Evolutionary conservation across 805 yeast species (phyloP).

Genomic region (Priceomyces carsonii): DNA sequence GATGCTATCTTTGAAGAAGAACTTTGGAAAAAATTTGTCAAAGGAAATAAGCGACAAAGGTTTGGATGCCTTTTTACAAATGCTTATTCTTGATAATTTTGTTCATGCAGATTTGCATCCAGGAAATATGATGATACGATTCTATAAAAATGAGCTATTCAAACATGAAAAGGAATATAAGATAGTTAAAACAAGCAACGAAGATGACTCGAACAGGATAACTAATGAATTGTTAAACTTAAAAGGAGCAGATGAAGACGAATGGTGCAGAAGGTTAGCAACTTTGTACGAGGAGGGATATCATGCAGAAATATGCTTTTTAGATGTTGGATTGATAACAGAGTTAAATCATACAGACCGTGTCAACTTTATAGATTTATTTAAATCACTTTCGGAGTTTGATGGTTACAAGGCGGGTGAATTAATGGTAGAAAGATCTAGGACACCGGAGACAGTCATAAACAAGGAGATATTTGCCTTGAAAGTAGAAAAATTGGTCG

Average conservation of each 20-base stretch:
- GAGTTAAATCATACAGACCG: slow-evolving; percentile 79
- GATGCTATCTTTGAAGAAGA: slow-evolving; percentile 52
- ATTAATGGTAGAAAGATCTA: slow-evolving; percentile 89
- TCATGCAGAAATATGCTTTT: slow-evolving; percentile 82
- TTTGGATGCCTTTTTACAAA: slow-evolving; percentile 86
- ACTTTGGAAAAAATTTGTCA: slow-evolving; percentile 53
- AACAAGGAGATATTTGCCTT: slow-evolving; percentile 83
- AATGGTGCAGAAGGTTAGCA: slow-evolving; percentile 49
- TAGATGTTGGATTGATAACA: slow-evolving; percentile 93
- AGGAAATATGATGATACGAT: slow-evolving; percentile 84
- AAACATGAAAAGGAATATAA: slow-evolving; percentile 44
- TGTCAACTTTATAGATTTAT: slow-evolving; percentile 83
- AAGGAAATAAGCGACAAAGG: slow-evolving; percentile 77
- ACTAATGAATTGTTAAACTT: slow-evolving; percentile 40
- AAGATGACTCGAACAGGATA: slow-evolving; percentile 47
- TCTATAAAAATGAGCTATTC: slow-evolving; percentile 51
- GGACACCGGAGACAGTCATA: slow-evolving; percentile 91
- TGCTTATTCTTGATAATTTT: slow-evolving; percentile 91
- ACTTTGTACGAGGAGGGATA: slow-evolving; percentile 57
- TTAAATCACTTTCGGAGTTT: slow-evolving; percentile 84
- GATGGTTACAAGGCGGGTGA: slow-evolving; percentile 96
- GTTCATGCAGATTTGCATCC: slow-evolving; percentile 97
- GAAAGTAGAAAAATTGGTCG: slow-evolving; percentile 82
- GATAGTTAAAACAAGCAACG: slow-evolving; percentile 43
- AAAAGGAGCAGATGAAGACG: slow-evolving; percentile 35